A percentile compares a stretch with the other conserved stretches of the same genome.
Conservation (phyloP, 2,329 filamentous ascomycete genomes). For the Xylaria sp. region DNA sequence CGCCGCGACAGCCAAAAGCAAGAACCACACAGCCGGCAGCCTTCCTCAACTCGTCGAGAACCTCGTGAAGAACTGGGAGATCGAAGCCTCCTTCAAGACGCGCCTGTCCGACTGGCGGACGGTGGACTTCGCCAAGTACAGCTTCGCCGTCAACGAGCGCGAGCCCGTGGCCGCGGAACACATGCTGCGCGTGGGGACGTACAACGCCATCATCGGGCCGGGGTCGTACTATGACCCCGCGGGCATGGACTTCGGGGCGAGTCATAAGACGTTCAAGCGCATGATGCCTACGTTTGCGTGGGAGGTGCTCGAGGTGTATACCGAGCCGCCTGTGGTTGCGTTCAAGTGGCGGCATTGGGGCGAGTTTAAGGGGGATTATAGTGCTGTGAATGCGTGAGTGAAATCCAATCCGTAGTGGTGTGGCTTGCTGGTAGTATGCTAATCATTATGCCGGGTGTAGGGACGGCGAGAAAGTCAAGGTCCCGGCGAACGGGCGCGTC, state of each 20-base stretch:
- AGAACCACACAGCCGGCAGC: slow-evolving; percentile 64
- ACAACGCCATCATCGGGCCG: slow-evolving; percentile 73
- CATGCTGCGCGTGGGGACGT: slow-evolving; percentile 75
- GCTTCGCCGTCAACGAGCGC: slow-evolving; percentile 72
- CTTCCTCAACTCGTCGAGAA: slow-evolving; percentile 73
- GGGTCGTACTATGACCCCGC: slow-evolving; percentile 73
- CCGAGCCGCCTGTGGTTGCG: slow-evolving; percentile 69
- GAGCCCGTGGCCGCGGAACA: slow-evolving; percentile 67
- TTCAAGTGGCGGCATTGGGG: slow-evolving; percentile 78
- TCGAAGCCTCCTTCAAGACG: slow-evolving; percentile 76
- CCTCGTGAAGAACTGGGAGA: slow-evolving; percentile 79
- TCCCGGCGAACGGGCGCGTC: slow-evolving; percentile 68
- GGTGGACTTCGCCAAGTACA: slow-evolving; percentile 68
- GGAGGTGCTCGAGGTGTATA: slow-evolving; percentile 76
- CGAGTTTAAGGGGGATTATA: slow-evolving; percentile 73
- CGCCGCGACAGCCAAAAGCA: slow-evolving; percentile 62
- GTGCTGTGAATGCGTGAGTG: slow-evolving; percentile 70
- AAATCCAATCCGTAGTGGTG: too few species aligned
- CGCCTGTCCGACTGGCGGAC: slow-evolving; percentile 72
- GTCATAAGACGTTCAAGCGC: slow-evolving; percentile 76
- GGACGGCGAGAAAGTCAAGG: slow-evolving; percentile 70
- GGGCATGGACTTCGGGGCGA: slow-evolving; percentile 69
- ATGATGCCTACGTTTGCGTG: slow-evolving; percentile 80
- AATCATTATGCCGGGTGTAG: slow-evolving; percentile 51
- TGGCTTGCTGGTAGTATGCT: too few species aligned